These are phyloP conservation scores for Daedalea quercina DNA, from an alignment of 768 basidiomycete species.

Conservation along the genomic window DNA sequence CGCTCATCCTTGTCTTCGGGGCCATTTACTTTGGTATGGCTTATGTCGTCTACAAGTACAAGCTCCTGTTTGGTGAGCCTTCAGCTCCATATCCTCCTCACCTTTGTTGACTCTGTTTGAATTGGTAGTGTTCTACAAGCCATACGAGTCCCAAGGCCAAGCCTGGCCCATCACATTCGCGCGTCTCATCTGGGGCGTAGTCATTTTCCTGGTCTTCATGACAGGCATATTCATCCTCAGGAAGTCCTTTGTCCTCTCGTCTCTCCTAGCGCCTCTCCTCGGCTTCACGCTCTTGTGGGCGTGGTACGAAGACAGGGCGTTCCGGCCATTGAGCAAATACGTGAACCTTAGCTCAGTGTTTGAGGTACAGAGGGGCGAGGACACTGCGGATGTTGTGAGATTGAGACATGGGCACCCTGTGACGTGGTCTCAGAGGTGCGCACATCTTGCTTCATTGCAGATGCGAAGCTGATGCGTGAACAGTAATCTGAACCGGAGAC, in stretches of 20 bases:
- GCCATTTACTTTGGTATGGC: slow-evolving; percentile 94
- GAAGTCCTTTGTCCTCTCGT: slow-evolving; percentile 50
- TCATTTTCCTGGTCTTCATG: slow-evolving; percentile 96
- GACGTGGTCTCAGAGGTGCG: slow-evolving; percentile 81
- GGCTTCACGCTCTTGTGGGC: slow-evolving; percentile 72
- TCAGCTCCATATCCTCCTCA: background rate
- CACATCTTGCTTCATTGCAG: background rate
- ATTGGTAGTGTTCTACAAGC: slow-evolving; percentile 87
- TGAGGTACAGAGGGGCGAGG: slow-evolving; percentile 88
- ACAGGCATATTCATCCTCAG: slow-evolving; percentile 84
- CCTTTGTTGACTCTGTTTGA: too few relatives aligned
- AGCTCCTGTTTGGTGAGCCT: slow-evolving; percentile 81
- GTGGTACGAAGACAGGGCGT: slow-evolving; percentile 64
- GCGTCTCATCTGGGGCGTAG: slow-evolving; percentile 85
- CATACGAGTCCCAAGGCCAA: slow-evolving; percentile 95
- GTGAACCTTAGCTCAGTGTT: slow-evolving; percentile 82
- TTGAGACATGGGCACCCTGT: slow-evolving; percentile 82
- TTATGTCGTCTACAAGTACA: slow-evolving; percentile 98
- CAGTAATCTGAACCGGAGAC: slow-evolving; percentile 76
- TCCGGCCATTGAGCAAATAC: slow-evolving; percentile 70
- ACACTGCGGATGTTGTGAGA: slow-evolving; percentile 69
- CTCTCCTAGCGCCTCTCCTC: slow-evolving; percentile 71
- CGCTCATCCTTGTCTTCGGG: slow-evolving; percentile 91
- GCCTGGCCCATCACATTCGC: slow-evolving; percentile 96
- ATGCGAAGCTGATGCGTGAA: background rate